A percentile compares a stretch with the other conserved stretches of the same genome.
phyloP scores from a whole-genome alignment of 176 grass and related monocot genomes.

The Musa schizocarpa region DNA sequence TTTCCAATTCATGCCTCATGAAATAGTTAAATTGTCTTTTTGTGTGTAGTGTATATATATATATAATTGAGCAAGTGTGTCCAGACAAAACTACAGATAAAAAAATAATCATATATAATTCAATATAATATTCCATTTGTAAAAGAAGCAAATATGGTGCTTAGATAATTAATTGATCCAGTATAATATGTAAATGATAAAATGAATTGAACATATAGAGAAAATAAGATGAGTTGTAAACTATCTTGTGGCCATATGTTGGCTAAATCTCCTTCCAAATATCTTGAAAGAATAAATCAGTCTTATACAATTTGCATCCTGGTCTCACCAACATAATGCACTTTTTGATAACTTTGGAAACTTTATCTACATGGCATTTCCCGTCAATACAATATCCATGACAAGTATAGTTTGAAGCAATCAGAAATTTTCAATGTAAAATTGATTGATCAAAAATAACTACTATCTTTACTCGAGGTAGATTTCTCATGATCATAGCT shows the following conservation, averaged over 20 bases:
- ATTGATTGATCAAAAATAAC: background rate
- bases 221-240: background rate
- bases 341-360: background rate
- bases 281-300: background rate
- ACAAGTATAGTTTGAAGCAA: background rate
- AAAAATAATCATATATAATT: background rate
- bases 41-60: too few species aligned
- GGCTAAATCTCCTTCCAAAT: background rate
- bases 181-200: background rate
- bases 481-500: conserved; percentile 3
- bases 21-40: too few species aligned
- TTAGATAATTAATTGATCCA: background rate
- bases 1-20: too few species aligned
- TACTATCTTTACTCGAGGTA: background rate
- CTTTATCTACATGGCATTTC: background rate
- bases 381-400: background rate
- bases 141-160: background rate
- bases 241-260: background rate
- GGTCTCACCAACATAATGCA: too few species aligned
- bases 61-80: background rate
- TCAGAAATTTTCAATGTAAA: background rate
- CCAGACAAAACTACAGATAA: background rate
- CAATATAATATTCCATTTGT: background rate
- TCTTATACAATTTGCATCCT: background rate
- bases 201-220: background rate